Evolutionary conservation across 805 yeast species (phyloP), one percentile per base, ranked within the genome.

Genomic region (Candida ortonii): DNA sequence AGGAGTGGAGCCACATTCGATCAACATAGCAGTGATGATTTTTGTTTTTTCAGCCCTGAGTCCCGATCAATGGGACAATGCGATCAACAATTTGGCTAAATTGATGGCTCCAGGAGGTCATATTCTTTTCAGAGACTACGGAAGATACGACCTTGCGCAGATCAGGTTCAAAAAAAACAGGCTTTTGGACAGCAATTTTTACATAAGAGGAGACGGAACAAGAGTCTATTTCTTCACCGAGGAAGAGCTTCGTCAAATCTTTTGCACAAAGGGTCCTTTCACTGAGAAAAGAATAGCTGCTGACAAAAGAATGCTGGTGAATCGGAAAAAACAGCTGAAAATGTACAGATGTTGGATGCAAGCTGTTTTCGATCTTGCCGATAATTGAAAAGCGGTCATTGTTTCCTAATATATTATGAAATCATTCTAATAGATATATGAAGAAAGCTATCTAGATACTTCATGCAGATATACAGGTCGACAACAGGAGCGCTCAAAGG

Each of bases 291-390:
- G 73, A 55, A 81, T 93, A 25, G 97, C 85, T 1, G 84, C 95
- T 1, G 98, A 93, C 64, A 74, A 96, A 57, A 68, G 98, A 50
- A 67, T 93, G 49, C 67, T 93, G 45, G 97, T 93, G 16, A 93
- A 93, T 59, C 72, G 98, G 52, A 89, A 90, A 63, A 81, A 90
- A 55, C 84, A 84, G 59, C 64, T 93, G 45, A 93, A 93, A 62
- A 93, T 93, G 98, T 93, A 86, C 58, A 71, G 98, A 52, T 85
- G 88, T 39, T 93, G 98, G 98, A 64, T 93, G 37, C 98, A 93
- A 64, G 97, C 93, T 1, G 88, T 86, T 16, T 90, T 90, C 57
- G 71, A 66, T 34, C 63, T 53, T 25, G 52, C 55, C 4, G 15
- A 26, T 9, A 11, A 16, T n/a, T n/a, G n/a, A n/a, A n/a, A 7